A percentile compares a stretch with the other conserved stretches of the same genome.
phyloP scores from a whole-genome alignment of 805 yeast genomes.

The Danielia oregonensis region DNA sequence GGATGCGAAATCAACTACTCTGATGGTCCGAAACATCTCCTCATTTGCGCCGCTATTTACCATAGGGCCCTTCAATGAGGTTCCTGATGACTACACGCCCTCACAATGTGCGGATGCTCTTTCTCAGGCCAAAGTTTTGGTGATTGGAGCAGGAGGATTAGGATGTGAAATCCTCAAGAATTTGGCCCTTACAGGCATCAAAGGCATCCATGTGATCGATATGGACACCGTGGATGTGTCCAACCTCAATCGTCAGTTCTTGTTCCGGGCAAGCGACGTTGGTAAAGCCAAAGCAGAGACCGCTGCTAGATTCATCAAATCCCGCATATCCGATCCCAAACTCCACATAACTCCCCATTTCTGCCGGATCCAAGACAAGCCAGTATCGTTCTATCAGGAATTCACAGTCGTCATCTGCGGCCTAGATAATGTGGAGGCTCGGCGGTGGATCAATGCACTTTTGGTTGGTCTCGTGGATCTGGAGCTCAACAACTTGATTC shows the following conservation, averaged over 20 bases:
- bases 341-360: conserved; percentile 55
- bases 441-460: conserved; percentile 81
- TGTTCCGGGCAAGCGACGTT: conserved; percentile 58
- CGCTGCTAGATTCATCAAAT: conserved; percentile 55
- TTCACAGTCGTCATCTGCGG: conserved; percentile 82
- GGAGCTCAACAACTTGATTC: conserved; percentile 32
- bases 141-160: conserved; percentile 79
- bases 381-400: conserved; percentile 56
- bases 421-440: conserved; percentile 81
- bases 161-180: conserved; percentile 80
- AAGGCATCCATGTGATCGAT: conserved; percentile 63
- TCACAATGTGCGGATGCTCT: conserved; percentile 22
- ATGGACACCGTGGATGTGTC: conserved; percentile 83
- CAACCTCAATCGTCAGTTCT: conserved; percentile 71
- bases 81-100: conserved; percentile 29
- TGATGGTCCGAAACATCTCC: conserved; percentile 9
- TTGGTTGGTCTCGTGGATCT: conserved; percentile 60
- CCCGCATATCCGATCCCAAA: conserved; percentile 35
- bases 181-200: conserved; percentile 66
- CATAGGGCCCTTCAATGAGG: conserved; percentile 40
- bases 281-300: conserved; percentile 65
- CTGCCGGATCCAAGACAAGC: conserved; percentile 58
- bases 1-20: too few species aligned
- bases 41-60: conserved; percentile 18
- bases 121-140: conserved; percentile 25